Evolutionary conservation across 345 rosid genomes (phyloP), one percentile per base, ranked within the genome.

Genomic region (Trapa bicornis): DNA sequence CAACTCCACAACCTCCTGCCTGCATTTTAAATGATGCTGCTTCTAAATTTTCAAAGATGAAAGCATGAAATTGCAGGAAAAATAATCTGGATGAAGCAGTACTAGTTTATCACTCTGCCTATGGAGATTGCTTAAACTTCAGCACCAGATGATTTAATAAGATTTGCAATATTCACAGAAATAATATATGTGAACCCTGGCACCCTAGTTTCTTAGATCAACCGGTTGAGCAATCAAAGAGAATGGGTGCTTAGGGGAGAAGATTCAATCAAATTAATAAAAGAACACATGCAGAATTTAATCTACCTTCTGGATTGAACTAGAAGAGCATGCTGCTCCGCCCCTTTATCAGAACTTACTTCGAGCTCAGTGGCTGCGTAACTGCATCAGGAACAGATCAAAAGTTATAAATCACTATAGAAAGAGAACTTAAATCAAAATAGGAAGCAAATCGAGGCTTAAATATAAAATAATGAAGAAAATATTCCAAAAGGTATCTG

Each of bases 291-390:
- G 47, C 0, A 45, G 2, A 56, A 32, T 60, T 62, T 48, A 72
- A 70, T 73, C 61, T n/a, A 84, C 99, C 95, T 89, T 80, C 84
- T 87, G 37, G 96, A 84, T 77, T 94, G 88, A 68, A 89, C 83
- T 67, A 84, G 92, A 80, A 89, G 79, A 43, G 89, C 73, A 10
- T 72, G 89, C 68, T 94, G 93, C 72, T 89, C 91, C 14, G 60
- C 68, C 72, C 41, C 76, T 75, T 71, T 82, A 58, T 86, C 89
- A 36, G 73, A 80, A 72, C 64, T 72, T 50, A 72, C 54, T 61
- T 87, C 84, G 47, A 80, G 29, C 78, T 89, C 91, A 63, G 77
- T 74, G 33, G 79, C 75, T 35, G 78, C 66, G 66, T 64, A 81
- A 74, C 83, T 65, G 83, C 37, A 78, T 36, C 65, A 15, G 75